phyloP scores from a whole-genome alignment of 2,329 filamentous ascomycete species.

The Fusarium heterosporum region DNA sequence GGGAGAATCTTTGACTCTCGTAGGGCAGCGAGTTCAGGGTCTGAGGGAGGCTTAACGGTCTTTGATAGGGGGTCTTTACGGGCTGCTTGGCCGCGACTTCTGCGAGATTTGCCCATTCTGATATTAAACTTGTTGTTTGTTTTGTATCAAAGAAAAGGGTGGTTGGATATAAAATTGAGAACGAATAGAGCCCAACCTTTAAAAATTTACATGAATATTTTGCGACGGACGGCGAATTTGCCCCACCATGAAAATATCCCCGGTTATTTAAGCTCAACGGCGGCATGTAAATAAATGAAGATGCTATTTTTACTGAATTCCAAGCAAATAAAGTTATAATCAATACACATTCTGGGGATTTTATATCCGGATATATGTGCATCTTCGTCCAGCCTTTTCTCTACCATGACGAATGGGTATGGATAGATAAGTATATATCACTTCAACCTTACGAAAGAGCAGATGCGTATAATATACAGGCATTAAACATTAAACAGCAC shows the following conservation, averaged over 20 bases:
- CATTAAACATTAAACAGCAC: too few relatives aligned
- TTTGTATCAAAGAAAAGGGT: neutral
- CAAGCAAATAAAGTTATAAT: neutral
- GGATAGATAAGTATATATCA: too few relatives aligned
- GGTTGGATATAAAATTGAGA: neutral
- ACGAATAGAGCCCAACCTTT: constrained; percentile 1
- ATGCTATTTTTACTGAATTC: neutral
- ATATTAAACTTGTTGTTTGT: neutral
- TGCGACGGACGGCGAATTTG: constrained; percentile 31
- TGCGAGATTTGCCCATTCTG: constrained; percentile 71
- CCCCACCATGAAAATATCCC: constrained; percentile 37
- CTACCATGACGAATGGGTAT: too few relatives aligned
- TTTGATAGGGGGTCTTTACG: constrained; percentile 69
- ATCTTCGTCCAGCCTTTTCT: too few relatives aligned
- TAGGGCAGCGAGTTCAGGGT: constrained; percentile 72
- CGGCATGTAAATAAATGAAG: neutral
- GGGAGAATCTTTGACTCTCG: constrained; percentile 73
- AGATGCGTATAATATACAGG: too few relatives aligned
- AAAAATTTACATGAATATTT: constrained; percentile 41
- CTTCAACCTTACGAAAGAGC: too few relatives aligned
- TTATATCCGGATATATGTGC: too few relatives aligned
- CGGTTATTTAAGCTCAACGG: constrained; percentile 17
- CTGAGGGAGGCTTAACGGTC: constrained; percentile 69
- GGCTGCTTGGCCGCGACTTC: constrained; percentile 61
- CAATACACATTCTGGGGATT: too few relatives aligned